These are phyloP conservation scores for Echites panduratus DNA, from an alignment of 257 asterid species.

Conservation along the genomic window DNA sequence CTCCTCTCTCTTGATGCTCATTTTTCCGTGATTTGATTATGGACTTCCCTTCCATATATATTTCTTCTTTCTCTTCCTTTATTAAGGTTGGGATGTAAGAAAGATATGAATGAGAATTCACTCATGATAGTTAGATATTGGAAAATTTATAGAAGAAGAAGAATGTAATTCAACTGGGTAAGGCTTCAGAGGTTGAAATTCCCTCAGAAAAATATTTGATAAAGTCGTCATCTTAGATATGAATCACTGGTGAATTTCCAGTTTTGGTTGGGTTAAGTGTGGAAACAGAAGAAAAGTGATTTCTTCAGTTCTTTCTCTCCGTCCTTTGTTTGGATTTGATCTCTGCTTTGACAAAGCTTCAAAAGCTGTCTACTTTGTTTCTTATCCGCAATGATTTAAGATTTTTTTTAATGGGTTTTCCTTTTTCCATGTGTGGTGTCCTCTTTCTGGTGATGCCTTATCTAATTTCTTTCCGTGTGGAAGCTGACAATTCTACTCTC, in stretches of 20 bases:
- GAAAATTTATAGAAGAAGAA: background rate
- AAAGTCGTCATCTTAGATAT: slow-evolving; percentile 26
- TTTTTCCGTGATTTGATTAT: background rate
- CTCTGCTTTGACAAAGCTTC: slow-evolving; percentile 21
- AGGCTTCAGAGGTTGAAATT: slow-evolving; percentile 21
- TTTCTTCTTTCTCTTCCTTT: background rate
- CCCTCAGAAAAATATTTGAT: slow-evolving; percentile 10
- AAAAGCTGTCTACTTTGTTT: slow-evolving; percentile 20
- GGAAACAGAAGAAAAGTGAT: background rate
- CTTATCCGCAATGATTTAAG: slow-evolving; percentile 23
- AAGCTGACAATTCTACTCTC: slow-evolving; percentile 31
- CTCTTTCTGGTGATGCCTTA: slow-evolving; percentile 21
- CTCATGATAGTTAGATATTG: background rate
- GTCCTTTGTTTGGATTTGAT: slow-evolving; percentile 4
- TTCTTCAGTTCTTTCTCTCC: background rate
- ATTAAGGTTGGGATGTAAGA: background rate
- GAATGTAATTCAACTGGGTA: slow-evolving; percentile 22
- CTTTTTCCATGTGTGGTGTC: slow-evolving; percentile 16
- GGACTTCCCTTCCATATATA: background rate
- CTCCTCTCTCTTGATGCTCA: background rate
- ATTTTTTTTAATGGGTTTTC: slow-evolving; percentile 18
- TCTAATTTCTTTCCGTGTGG: slow-evolving; percentile 36
- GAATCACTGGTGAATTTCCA: slow-evolving; percentile 15
- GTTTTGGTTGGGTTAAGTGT: slow-evolving; percentile 6
- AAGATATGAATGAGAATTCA: background rate